Evolutionary conservation across 2,329 filamentous ascomycete species (phyloP).

Genomic region (Fusarium luffae): DNA sequence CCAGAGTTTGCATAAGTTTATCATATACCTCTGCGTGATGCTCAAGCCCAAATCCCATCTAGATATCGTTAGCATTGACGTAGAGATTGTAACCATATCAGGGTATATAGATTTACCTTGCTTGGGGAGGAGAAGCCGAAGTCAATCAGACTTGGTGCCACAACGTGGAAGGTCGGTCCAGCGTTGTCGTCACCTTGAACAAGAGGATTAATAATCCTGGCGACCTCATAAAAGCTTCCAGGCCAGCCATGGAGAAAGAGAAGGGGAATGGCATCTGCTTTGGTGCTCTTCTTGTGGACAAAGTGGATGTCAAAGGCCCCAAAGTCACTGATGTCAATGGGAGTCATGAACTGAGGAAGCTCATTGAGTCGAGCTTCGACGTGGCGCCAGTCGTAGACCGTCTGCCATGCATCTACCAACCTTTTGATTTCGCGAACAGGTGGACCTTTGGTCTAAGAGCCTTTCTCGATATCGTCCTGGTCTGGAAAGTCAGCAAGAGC

Average conservation of each 20-base stretch:
- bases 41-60: not conserved
- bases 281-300: not conserved
- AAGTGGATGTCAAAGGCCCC: not conserved
- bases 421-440: too few species aligned
- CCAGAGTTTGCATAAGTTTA: not conserved
- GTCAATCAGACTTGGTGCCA: not conserved
- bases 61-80: too few species aligned
- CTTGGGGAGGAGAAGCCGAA: not conserved
- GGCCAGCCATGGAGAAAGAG: conserved; percentile 4
- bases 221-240: not conserved
- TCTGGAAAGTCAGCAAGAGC: too few species aligned
- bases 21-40: not conserved
- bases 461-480: too few species aligned
- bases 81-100: too few species aligned
- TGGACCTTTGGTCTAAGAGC: too few species aligned
- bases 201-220: not conserved
- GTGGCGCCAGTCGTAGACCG: too few species aligned
- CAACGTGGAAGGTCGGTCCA: not conserved
- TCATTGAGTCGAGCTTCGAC: too few species aligned
- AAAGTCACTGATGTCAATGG: too few species aligned
- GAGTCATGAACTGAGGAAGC: too few species aligned
- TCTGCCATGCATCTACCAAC: too few species aligned
- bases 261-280: accelerated
- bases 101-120: too few species aligned
- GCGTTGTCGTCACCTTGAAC: not conserved